These are phyloP conservation scores for Aspergillus tanneri DNA, from an alignment of 2,329 filamentous ascomycete genomes.

Conservation along the genomic window DNA sequence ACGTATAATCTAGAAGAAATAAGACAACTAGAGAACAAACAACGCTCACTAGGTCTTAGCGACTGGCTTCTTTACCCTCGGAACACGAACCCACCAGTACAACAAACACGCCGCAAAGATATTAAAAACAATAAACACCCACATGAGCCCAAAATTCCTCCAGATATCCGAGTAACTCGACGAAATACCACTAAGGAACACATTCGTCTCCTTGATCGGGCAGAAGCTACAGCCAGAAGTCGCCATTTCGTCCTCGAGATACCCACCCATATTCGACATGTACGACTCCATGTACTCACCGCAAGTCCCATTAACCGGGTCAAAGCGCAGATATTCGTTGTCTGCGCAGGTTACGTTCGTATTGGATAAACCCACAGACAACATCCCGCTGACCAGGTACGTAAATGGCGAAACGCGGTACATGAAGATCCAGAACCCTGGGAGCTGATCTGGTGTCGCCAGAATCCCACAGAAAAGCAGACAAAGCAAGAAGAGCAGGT, in stretches of 20 bases:
- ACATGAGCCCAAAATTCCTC: constrained; percentile 60
- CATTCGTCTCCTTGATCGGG: constrained; percentile 30
- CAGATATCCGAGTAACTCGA: constrained; percentile 59
- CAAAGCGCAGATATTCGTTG: neutral
- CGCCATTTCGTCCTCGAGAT: constrained; percentile 50
- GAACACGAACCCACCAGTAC: constrained; percentile 48
- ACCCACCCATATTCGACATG: constrained; percentile 51
- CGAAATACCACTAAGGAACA: constrained; percentile 44
- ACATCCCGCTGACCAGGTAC: constrained; percentile 23
- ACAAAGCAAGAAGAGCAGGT: neutral
- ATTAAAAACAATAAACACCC: constrained; percentile 48
- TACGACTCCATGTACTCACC: constrained; percentile 55
- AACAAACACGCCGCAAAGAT: constrained; percentile 51
- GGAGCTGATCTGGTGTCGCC: constrained; percentile 45
- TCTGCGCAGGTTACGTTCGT: neutral
- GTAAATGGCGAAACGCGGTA: constrained; percentile 69
- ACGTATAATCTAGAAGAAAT: no score
- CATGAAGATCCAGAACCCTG: constrained; percentile 77
- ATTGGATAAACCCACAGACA: neutral
- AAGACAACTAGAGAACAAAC: no score
- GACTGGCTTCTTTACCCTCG: neutral
- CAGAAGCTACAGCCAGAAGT: constrained; percentile 53
- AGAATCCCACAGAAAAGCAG: constrained; percentile 5
- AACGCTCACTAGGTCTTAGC: no score
- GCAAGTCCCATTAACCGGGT: constrained; percentile 58